Evolutionary conservation across 352 stramenopile species (phyloP).

Genomic region (Phytophthora litchii): DNA sequence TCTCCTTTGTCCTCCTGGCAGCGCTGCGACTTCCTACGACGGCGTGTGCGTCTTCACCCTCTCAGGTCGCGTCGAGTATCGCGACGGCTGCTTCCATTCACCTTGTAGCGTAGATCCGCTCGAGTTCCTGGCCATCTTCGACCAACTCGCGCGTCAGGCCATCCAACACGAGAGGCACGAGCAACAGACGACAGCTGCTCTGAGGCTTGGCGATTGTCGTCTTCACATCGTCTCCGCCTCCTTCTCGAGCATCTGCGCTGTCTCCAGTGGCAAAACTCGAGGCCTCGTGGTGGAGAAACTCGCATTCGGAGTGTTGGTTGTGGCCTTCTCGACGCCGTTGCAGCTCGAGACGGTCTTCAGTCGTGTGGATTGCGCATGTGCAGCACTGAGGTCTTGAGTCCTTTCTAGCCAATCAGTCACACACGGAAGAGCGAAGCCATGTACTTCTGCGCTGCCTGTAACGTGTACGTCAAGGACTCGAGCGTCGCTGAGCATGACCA

Average conservation of each 20-base stretch:
- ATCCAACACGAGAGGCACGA: conserved; percentile 29
- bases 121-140: conserved; percentile 43
- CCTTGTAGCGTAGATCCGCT: conserved; percentile 15
- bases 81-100: conserved; percentile 52
- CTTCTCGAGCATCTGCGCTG: conserved; percentile 53
- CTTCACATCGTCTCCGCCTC: conserved; percentile 55
- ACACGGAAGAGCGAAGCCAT: conserved; percentile 21
- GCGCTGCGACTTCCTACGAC: conserved; percentile 36
- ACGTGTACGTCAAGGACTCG: conserved; percentile 62
- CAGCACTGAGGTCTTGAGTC: conserved; percentile 25
- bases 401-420: conserved; percentile 33
- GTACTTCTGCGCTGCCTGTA: conserved; percentile 72
- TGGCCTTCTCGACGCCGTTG: conserved; percentile 45
- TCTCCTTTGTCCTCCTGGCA: conserved; percentile 22
- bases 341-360: conserved; percentile 40
- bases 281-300: conserved; percentile 57
- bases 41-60: conserved; percentile 54
- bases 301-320: conserved; percentile 54
- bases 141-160: conserved; percentile 48
- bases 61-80: conserved; percentile 44
- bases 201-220: conserved; percentile 34
- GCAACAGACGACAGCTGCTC: conserved; percentile 17
- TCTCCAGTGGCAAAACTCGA: conserved; percentile 37
- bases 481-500: conserved; percentile 59
- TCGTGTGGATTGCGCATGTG: conserved; percentile 44